Base-by-base conservation (phyloP, 768 basidiomycete genomes). In the Cubamyces lactineus region DNA sequence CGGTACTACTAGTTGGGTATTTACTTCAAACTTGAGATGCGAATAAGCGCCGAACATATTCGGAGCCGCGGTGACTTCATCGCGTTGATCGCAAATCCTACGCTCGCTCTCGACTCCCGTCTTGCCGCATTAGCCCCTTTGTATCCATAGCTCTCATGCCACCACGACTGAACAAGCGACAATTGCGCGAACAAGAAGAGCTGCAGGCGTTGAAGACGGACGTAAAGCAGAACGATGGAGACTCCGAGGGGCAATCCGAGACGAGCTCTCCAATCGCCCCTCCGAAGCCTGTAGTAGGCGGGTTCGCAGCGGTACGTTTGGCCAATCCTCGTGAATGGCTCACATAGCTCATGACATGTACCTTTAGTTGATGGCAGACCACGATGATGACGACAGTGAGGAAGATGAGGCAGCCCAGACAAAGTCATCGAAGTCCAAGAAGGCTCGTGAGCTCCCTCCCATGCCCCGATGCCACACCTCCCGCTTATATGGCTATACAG, bases 111-210 rank as follows among this genome's bases (percentile, higher is more conserved):
- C 24, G 26, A 28, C 48, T 15, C 39, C 26, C 26, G 19, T n/a
- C 24, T 43, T 30, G 28, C 28, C 8, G 28, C 3, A 30, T 30
- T 30, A 3, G 41, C 8, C 5, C 43, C 21, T 5, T n/a, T 26
- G 12, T 21, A 5, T 38, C 6, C 9, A 9, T 17, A 24, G 23
- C 40, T 16, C 30, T 16, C 19, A 92, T 91, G 90, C 80, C 89
- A 59, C 85, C 89, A 21, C 81, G 89, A 64, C 75, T 89, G 41
- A 95, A 85, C 75, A 96, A 93, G 75, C 82, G 94, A 50, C 93
- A 94, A 73, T 91, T 95, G 69, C 79, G 94, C 48, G 92, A 94
- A 69, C 80, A 86, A 23, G 92, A 94, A 61, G 92, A 96, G 65
- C 83, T 96, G 1, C 80, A 84, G 39, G 82, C 84, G 1, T 79